Evolutionary conservation across 2,329 filamentous ascomycete species (phyloP), one percentile per base, ranked within the genome.

Genomic region (Trichophyton benhamiae): DNA sequence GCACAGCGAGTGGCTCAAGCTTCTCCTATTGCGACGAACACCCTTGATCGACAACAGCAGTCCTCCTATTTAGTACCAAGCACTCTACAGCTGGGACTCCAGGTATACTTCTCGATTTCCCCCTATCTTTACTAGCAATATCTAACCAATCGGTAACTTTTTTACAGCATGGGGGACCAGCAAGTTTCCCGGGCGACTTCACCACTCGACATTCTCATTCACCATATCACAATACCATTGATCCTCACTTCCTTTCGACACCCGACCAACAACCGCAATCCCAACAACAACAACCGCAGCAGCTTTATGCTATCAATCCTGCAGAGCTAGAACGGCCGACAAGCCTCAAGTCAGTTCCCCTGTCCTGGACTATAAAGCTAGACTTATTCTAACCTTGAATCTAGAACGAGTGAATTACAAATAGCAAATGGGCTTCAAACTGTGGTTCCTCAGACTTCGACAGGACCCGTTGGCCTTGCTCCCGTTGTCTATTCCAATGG

Each of bases 231-330:
- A 71, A 69, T 36, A 75, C 74, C 3, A 76, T 76, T 55, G 71
- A 76, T 57, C 74, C 74, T 0, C 73, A 74, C 36, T 76, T 72
- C 44, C 68, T 76, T 4, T 71, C 70, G 7, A 42, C 68, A 3
- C 61, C 63, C 2, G 57, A 59, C 8, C 61, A 63, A 27, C 58
- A 60, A 20, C 58, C 52, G 27, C 58, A 52, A 38, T 44, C 52
- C 13, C 58, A 59, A n/a, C 30, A 41, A n/a, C 30, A 41, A 17
- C 55, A 57, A 25, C 53, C 30, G 3, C 53, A 57, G 8, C 53
- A 58, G 5, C 38, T 53, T 57, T 63, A 13, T 64, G 62, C 61
- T 49, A 63, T 67, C 36, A 67, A 66, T 49, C 65, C 65, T 1
- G 63, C 62, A 17, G 63, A 66, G 30, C 57, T 66, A 33, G 62